Evolutionary conservation across 139 green algal genomes (phyloP), one percentile per base, ranked within the genome.

Genomic region (Chlorella vulgaris): DNA sequence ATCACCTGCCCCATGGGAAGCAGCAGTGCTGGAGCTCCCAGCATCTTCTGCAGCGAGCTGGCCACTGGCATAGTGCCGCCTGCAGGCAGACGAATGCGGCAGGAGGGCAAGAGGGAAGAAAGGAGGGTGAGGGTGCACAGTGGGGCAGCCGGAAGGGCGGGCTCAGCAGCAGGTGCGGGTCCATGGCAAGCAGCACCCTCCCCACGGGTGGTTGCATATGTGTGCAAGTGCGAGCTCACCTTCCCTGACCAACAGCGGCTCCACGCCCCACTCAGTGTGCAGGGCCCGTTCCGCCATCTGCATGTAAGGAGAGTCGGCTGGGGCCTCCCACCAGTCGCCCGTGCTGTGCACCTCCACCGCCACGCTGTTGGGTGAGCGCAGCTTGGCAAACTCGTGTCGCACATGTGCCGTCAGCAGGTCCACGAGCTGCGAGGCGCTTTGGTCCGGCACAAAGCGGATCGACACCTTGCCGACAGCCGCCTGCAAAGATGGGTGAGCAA

Each of bases 311-410:
- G 75, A 91, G 47, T 89, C 74, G 4, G 86, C 83, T 73, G 95
- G 91, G 18, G 92, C 93, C 85, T 96, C 92, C 93, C 94, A 98
- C 94, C 95, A 99, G 88, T 97, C 91, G 33, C 95, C 96, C 8
- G 90, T 85, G 31, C 86, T 88, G 39, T 93, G 85, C 81, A 94
- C 76, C 58, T 80, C 81, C 36, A 96, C 71, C 3, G 69, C 38
- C 33, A 97, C 60, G 7, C 26, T 88, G 86, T 99, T 99, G 70
- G 84, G 80, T 28, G 88, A 94, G 62, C 93, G 81, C 89, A 98
- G 88, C 78, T 91, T 91, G 8, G 82, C 81, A 85, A 98, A 98
- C 80, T 96, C 89, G 62, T 88, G 80, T n/a, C 92, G 7, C 19
- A 98, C 60, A 82, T 99, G 96, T 22, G 82, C 55, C 42, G 80